A percentile compares a stretch with the other conserved stretches of the same genome.
phyloP scores from a whole-genome alignment of 441 rosid species.

The Populus tomentosa region DNA sequence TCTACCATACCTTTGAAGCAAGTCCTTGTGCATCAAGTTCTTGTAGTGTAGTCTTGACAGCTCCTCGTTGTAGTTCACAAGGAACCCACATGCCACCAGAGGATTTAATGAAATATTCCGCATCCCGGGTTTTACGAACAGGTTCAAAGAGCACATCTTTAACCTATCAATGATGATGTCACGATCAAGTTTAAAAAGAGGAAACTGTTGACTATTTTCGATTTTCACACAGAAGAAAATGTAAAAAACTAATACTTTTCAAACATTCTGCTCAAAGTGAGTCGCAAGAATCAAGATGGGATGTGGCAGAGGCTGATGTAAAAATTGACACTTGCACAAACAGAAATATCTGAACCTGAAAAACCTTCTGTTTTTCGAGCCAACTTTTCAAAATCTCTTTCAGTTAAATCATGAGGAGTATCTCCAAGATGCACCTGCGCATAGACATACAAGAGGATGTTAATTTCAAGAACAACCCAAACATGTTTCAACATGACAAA shows the following conservation, averaged over 20 bases:
- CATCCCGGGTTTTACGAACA: constrained; percentile 91
- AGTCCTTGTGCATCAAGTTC: constrained; percentile 77
- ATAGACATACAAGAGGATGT: constrained; percentile 10
- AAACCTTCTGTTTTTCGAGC: constrained; percentile 78
- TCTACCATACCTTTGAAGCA: constrained; percentile 54
- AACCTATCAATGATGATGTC: constrained; percentile 42
- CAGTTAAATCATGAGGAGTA: constrained; percentile 59
- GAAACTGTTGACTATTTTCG: neutral
- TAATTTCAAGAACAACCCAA: neutral
- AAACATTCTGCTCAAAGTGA: neutral
- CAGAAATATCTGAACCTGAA: constrained; percentile 94
- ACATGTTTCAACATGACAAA: neutral
- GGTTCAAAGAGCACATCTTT: constrained; percentile 96
- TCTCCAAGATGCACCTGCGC: constrained; percentile 40
- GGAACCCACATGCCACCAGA: constrained; percentile 76
- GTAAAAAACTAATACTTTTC: neutral
- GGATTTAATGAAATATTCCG: constrained; percentile 64
- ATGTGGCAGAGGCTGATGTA: neutral
- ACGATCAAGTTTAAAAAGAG: constrained; percentile 2
- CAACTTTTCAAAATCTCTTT: constrained; percentile 77
- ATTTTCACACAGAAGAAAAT: neutral
- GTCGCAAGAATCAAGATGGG: neutral
- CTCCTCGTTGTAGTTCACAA: constrained; percentile 86
- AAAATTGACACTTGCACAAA: constrained; percentile 65
- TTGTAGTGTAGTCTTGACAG: constrained; percentile 74